phyloP scores from a whole-genome alignment of 768 basidiomycete species.

The Boletus pseudopeckii region DNA sequence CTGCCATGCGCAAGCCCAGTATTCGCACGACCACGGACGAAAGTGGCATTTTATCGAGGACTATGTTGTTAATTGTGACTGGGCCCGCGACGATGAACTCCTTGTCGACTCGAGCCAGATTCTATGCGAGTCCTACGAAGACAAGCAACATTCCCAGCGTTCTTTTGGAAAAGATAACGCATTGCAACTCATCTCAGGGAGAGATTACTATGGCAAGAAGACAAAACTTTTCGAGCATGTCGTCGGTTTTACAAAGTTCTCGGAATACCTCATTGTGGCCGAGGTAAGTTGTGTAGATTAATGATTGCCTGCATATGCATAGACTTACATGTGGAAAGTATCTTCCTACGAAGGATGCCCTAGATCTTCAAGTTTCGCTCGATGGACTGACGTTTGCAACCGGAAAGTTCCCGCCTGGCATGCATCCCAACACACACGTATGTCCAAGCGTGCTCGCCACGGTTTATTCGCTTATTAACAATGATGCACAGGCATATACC shows the following conservation, averaged over 20 bases:
- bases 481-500: slow-evolving; percentile 69
- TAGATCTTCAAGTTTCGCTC: slow-evolving; percentile 89
- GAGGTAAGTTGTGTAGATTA: slow-evolving; percentile 52
- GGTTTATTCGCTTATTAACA: background rate
- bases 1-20: slow-evolving; percentile 76
- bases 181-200: slow-evolving; percentile 75
- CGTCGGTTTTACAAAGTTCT: slow-evolving; percentile 96
- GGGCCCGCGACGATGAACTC: slow-evolving; percentile 80
- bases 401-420: slow-evolving; percentile 85
- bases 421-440: slow-evolving; percentile 89
- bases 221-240: slow-evolving; percentile 80
- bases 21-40: slow-evolving; percentile 73
- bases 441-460: slow-evolving; percentile 24
- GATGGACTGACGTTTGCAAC: slow-evolving; percentile 83
- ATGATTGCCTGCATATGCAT: background rate
- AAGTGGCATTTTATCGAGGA: slow-evolving; percentile 73
- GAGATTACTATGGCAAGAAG: slow-evolving; percentile 67
- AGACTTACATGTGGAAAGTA: slow-evolving; percentile 40
- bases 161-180: slow-evolving; percentile 55
- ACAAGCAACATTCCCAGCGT: slow-evolving; percentile 79
- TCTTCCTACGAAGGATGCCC: slow-evolving; percentile 48
- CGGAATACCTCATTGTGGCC: slow-evolving; percentile 93
- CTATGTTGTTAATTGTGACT: slow-evolving; percentile 89
- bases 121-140: slow-evolving; percentile 82
- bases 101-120: slow-evolving; percentile 84